A percentile compares a stretch with the other conserved stretches of the same genome.
These are phyloP conservation scores for Paragyromitra xinjiangensis DNA, from an alignment of 495 filamentous ascomycete genomes.

Conservation along the genomic window DNA sequence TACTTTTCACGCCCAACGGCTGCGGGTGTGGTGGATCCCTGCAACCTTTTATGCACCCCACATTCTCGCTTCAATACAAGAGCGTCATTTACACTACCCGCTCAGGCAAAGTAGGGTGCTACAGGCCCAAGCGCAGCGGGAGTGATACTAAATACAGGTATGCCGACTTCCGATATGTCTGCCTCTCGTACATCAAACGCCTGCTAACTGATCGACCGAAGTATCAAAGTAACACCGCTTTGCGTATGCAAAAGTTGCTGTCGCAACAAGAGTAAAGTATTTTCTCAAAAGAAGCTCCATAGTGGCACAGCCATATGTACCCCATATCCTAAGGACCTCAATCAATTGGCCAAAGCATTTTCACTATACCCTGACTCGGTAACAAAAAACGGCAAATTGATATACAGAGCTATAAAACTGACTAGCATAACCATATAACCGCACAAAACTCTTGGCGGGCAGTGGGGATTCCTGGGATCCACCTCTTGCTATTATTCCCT, in stretches of 20 bases:
- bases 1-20: too few relatives aligned
- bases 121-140: neutral
- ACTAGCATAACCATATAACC: neutral
- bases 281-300: too few relatives aligned
- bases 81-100: neutral
- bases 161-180: conserved; percentile 12
- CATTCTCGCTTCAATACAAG: conserved; percentile 35
- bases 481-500: neutral
- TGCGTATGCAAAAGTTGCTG: conserved; percentile 5
- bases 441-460: neutral
- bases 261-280: too few relatives aligned
- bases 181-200: neutral
- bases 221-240: neutral
- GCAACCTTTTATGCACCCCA: conserved; percentile 31
- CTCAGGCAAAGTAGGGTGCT: neutral
- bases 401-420: too few relatives aligned
- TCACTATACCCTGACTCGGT: too few relatives aligned
- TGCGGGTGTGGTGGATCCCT: neutral
- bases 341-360: too few relatives aligned
- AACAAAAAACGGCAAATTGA: too few relatives aligned
- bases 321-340: too few relatives aligned
- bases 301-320: too few relatives aligned
- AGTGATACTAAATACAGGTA: conserved; percentile 16
- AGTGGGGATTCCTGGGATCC: neutral
- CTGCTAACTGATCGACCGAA: neutral